These are phyloP conservation scores for Astragalus membranaceus DNA, from an alignment of 306 rosid species.

Conservation along the genomic window DNA sequence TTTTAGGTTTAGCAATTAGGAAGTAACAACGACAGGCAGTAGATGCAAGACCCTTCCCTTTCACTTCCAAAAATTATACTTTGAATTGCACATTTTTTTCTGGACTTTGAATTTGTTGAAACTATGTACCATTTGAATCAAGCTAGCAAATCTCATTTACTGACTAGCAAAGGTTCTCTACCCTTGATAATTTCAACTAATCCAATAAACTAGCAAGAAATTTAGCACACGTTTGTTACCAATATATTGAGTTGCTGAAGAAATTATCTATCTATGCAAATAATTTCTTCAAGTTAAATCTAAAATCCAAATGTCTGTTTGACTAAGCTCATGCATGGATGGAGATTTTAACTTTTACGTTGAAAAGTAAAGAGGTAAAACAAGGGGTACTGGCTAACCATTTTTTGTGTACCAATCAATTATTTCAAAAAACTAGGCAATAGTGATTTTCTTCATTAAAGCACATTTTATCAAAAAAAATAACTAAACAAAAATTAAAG, in stretches of 20 bases:
- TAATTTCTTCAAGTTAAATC: not conserved
- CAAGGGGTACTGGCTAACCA: not conserved
- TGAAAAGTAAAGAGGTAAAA: constrained; percentile 6
- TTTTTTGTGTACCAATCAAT: constrained; percentile 2
- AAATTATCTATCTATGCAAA: not conserved
- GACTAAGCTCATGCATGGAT: not conserved
- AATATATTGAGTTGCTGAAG: not conserved
- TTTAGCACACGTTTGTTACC: not conserved
- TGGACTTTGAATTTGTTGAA: not conserved
- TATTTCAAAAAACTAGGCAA: not conserved
- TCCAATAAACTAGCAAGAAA: not conserved
- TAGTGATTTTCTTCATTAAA: not conserved
- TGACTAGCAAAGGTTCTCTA: not conserved
- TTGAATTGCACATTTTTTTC: not conserved
- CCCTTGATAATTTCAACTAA: not conserved
- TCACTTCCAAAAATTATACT: not conserved
- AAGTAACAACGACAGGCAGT: not conserved
- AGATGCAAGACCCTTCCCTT: not conserved
- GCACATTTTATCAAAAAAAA: constrained; percentile 27
- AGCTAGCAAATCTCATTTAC: not conserved
- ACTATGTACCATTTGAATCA: not conserved
- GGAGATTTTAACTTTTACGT: not conserved
- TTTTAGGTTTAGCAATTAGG: not conserved
- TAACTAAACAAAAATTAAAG: not conserved
- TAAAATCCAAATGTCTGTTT: not conserved